phyloP scores from a whole-genome alignment of 768 basidiomycete species.

The Cystobasidium ongulense region DNA sequence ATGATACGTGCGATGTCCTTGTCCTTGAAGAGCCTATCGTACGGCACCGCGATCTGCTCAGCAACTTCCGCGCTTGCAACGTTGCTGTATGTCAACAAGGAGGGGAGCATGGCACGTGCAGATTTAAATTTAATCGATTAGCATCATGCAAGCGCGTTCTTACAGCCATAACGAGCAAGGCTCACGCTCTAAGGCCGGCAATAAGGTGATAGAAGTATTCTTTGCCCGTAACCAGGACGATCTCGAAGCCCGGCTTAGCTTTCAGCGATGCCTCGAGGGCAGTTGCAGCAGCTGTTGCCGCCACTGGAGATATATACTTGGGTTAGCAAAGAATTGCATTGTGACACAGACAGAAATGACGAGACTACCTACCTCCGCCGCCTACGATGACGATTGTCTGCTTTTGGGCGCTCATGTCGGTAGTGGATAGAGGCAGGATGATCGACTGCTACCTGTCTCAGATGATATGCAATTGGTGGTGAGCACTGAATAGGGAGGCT shows the following conservation, averaged over 20 bases:
- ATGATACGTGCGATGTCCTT: background rate
- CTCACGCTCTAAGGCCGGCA: constrained; percentile 19
- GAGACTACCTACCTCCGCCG: constrained; percentile 12
- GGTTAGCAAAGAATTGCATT: too few relatives aligned
- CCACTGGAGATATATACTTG: background rate
- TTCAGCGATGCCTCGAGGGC: constrained; percentile 5
- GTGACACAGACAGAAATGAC: too few relatives aligned
- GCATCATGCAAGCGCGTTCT: too few relatives aligned
- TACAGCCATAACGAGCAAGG: background rate
- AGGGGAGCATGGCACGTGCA: background rate
- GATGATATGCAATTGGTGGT: too few relatives aligned
- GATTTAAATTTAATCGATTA: background rate
- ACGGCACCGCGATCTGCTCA: constrained; percentile 1
- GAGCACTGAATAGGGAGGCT: too few relatives aligned
- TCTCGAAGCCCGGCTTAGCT: constrained; percentile 3
- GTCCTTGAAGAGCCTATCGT: constrained; percentile 27
- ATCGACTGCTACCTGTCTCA: too few relatives aligned
- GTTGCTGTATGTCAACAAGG: background rate
- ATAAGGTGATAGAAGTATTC: constrained; percentile 25
- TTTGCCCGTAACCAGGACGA: constrained; percentile 15
- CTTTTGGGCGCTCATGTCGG: background rate
- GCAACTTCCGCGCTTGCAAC: constrained; percentile 9
- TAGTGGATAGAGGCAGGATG: too few relatives aligned
- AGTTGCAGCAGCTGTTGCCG: background rate
- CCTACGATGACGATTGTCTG: constrained; percentile 22